Evolutionary conservation across 169 alveolate species (phyloP).

Genomic region (Cryptosporidium parvum): DNA sequence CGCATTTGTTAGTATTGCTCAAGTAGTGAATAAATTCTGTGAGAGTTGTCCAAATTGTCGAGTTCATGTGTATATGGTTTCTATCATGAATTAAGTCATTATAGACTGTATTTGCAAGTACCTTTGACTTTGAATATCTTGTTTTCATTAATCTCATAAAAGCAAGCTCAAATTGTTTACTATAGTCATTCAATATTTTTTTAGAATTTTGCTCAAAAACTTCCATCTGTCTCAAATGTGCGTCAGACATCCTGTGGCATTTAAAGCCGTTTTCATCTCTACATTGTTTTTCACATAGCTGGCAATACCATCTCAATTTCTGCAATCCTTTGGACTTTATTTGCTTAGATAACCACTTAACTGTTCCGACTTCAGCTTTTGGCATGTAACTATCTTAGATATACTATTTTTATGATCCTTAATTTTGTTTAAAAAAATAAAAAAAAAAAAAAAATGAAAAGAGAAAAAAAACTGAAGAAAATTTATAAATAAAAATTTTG

Average conservation of each 20-base stretch:
- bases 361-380: conserved; percentile 92
- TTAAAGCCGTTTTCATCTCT: conserved; percentile 95
- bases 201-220: conserved; percentile 91
- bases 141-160: conserved; percentile 91
- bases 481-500: neutral
- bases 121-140: conserved; percentile 85
- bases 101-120: conserved; percentile 91
- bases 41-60: conserved; percentile 94
- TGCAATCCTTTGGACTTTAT: conserved; percentile 95
- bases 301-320: conserved; percentile 95
- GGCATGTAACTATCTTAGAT: conserved; percentile 80
- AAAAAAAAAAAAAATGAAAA: neutral
- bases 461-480: no score
- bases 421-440: neutral
- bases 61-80: conserved; percentile 94
- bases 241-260: conserved; percentile 93
- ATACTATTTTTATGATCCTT: neutral
- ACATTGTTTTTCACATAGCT: conserved; percentile 95
- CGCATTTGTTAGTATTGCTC: conserved; percentile 92
- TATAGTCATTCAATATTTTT: conserved; percentile 91
- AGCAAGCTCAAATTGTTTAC: conserved; percentile 89
- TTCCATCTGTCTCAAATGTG: conserved; percentile 94
- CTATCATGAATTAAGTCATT: conserved; percentile 90
- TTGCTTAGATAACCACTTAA: conserved; percentile 94
- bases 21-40: conserved; percentile 88